Evolutionary conservation across 192 early-diverging fungal species (phyloP).

Genomic region (Entomortierella chlamydospora): DNA sequence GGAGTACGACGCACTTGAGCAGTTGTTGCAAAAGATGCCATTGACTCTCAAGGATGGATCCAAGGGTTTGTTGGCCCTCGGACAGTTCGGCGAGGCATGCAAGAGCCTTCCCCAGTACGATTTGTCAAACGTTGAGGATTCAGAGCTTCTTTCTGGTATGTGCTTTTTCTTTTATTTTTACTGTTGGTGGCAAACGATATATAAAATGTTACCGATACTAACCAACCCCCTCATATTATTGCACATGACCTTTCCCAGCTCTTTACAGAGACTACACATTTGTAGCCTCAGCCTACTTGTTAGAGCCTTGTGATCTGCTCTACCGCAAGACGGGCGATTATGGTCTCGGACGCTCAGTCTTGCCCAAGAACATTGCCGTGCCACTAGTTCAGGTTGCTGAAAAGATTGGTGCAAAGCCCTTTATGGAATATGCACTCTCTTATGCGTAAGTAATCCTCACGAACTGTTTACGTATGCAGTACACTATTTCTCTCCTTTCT

Average conservation of each 20-base stretch:
- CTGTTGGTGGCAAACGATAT: too few species aligned
- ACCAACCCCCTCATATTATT: too few species aligned
- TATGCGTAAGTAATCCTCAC: slow-evolving; percentile 64
- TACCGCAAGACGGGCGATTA: slow-evolving; percentile 78
- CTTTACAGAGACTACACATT: slow-evolving; percentile 92
- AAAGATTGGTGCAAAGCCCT: slow-evolving; percentile 80
- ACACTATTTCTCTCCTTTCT: not conserved
- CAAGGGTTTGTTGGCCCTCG: slow-evolving; percentile 80
- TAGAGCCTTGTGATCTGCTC: slow-evolving; percentile 90
- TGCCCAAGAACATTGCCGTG: slow-evolving; percentile 84
- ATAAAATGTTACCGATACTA: too few species aligned
- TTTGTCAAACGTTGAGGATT: slow-evolving; percentile 77
- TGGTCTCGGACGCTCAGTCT: slow-evolving; percentile 79
- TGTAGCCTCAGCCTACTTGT: slow-evolving; percentile 85
- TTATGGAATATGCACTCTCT: slow-evolving; percentile 80
- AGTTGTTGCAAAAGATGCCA: slow-evolving; percentile 83
- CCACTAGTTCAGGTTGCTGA: slow-evolving; percentile 77
- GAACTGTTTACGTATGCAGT: too few species aligned
- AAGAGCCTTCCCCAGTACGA: slow-evolving; percentile 77
- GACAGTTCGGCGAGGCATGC: slow-evolving; percentile 84
- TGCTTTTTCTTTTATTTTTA: not conserved
- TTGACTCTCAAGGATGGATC: slow-evolving; percentile 72
- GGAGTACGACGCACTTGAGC: slow-evolving; percentile 76
- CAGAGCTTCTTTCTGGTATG: slow-evolving; percentile 74
- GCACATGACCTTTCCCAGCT: slow-evolving; percentile 47